Base-by-base conservation (phyloP, 2,329 filamentous ascomycete species). In the Diaporthe sp. region DNA sequence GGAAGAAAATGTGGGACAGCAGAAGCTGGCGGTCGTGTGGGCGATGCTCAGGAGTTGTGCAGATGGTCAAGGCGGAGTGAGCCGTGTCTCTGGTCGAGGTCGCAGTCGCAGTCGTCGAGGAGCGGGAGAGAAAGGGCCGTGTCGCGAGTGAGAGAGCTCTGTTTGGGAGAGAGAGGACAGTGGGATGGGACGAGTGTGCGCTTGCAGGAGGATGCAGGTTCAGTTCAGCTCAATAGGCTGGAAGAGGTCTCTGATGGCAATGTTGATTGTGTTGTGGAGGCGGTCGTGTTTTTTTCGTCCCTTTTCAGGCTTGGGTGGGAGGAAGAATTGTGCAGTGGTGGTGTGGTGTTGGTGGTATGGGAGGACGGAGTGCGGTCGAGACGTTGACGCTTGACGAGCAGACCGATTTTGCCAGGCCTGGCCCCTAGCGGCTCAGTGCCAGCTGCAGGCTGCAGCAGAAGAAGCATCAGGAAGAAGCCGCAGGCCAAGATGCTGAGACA, bases 371-470 rank as follows among this genome's bases (percentile, higher is more conserved):
- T 68, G 25, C 8, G 31, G 25, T n/a, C 25, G 65, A 68, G 46
- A 68, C 65, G 46, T 53, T 53, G 46, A 37, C n/a, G 65, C 31
- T 46, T 31, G 31, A 42, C 65, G 31, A 69, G 34, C 65, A 42
- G 46, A 51, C 46, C 34, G 17, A 55, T 55, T 69, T 69, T 69
- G 65, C 65, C 34, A 69, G 65, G 65, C 65, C 49, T 42, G n/a
- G 65, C 34, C 34, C 37, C 49, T 69, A 69, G 65, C 65, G 65
- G 65, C 65, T 69, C 49, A 69, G 42, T n/a, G 34, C 65, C 65
- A 69, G 31, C 65, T 68, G 46, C 65, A 68, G 65, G 31, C 65
- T 68, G 37, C 46, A 49, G 39, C 42, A 65, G 57, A 53, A 53
- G 49, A 53, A 53, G 49, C 49, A 53, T 13, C n/a, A n/a, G 25